Conservation (phyloP, 306 rosid species). For the Luffa aegyptiaca region DNA sequence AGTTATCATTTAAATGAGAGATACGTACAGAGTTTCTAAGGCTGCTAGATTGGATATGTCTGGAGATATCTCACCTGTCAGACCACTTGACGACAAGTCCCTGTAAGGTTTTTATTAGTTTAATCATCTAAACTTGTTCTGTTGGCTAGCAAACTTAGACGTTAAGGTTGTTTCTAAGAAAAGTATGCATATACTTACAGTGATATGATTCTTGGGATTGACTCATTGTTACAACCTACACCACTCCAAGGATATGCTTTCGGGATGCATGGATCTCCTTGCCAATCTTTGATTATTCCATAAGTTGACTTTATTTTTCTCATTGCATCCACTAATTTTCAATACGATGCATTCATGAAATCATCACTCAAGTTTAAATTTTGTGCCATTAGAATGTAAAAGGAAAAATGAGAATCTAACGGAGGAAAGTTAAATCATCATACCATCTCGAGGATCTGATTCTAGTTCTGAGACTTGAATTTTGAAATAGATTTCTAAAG, state of each 20-base stretch:
- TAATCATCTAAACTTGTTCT: background rate
- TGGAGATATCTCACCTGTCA: background rate
- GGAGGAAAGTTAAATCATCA: background rate
- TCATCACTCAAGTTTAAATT: background rate
- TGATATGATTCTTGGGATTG: constrained; percentile 24
- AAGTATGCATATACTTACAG: constrained; percentile 20
- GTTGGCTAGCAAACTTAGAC: background rate
- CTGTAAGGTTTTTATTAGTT: background rate
- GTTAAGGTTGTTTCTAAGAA: background rate
- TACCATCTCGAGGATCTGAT: background rate
- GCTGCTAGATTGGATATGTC: background rate
- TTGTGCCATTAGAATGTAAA: background rate
- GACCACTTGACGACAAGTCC: constrained; percentile 1
- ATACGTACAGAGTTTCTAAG: constrained; percentile 7
- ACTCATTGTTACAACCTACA: constrained; percentile 14
- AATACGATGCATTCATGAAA: background rate
- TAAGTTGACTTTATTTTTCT: constrained; percentile 3
- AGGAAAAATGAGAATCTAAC: background rate
- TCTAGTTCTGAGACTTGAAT: background rate
- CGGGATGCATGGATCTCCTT: constrained; percentile 40
- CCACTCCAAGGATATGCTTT: constrained; percentile 19
- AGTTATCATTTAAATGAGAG: background rate
- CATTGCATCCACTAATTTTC: background rate
- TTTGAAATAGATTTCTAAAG: background rate
- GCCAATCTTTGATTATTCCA: constrained; percentile 17